Evolutionary conservation across 108 stramenopile species (phyloP).

Genomic region (Tribonema minus): DNA sequence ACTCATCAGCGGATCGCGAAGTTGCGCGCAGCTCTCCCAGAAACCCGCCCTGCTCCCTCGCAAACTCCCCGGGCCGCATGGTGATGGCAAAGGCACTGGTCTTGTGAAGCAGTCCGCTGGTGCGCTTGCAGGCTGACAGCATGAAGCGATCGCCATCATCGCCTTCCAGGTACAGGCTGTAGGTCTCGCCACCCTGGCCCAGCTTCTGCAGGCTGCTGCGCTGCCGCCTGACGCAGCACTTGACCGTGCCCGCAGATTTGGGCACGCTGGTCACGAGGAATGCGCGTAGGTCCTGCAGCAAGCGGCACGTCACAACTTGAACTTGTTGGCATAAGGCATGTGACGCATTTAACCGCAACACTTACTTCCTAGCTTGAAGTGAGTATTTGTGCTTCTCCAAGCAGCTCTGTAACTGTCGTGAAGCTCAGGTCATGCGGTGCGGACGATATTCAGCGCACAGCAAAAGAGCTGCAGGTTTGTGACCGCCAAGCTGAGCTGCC

Average conservation of each 20-base stretch:
- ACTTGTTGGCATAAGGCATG: too few species aligned
- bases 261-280: constrained; percentile 69
- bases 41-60: background rate
- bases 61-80: constrained; percentile 9
- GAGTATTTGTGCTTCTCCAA: too few species aligned
- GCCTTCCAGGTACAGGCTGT: constrained; percentile 36
- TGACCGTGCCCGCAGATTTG: constrained; percentile 60
- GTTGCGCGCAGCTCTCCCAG: constrained; percentile 9
- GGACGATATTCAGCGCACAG: too few species aligned
- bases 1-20: constrained; percentile 9
- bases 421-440: too few species aligned
- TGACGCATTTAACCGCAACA: too few species aligned
- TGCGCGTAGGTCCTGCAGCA: constrained; percentile 9
- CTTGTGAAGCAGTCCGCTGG: too few species aligned
- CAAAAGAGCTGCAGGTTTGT: too few species aligned
- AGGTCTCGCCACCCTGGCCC: constrained; percentile 38
- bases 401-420: too few species aligned
- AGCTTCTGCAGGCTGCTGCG: constrained; percentile 53
- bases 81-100: constrained; percentile 9
- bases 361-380: too few species aligned
- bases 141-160: background rate
- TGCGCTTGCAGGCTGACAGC: too few species aligned
- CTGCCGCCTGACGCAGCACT: constrained; percentile 69
- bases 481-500: too few species aligned
- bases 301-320: too few species aligned